Evolutionary conservation across 805 yeast species (phyloP), one percentile per base, ranked within the genome.

Genomic region (Cyberlindnera meyerae): DNA sequence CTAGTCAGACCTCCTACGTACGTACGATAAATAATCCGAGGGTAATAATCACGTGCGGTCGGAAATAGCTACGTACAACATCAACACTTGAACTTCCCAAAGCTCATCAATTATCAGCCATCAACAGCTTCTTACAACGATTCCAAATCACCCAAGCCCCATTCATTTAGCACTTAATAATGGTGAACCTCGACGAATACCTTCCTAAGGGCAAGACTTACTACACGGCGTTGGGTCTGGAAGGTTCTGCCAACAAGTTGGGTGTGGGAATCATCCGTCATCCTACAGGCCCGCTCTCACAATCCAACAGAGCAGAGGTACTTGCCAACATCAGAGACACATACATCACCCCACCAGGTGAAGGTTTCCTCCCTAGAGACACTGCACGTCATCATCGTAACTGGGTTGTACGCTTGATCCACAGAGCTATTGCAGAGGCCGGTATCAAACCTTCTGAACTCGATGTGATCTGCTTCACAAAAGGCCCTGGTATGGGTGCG

Each of bases 401-500:
- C 60, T 90, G 96, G 96, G 94, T 81, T 16, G 89, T 85, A 1
- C 62, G 97, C 39, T 61, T 89, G 16, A 76, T 87, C 26, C 77
- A 77, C 49, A 52, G 53, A 21, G 82, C 97, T 0, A 52, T 93
- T 28, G 57, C 58, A 3, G 89, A 80, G 28, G 81, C 94, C 2
- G 58, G 62, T 0, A 52, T 86, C 6, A 47, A 51, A 2, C 62
- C 64, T 11, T 42, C 48, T 8, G 83, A 83, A 31, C 53, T 82
- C 6, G 89, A 83, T 60, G 80, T 84, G 33, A 83, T 93, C 33
- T 87, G 96, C 58, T 93, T 93, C 58, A 93, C 98, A 1, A 94
- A 84, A 61, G 98, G 98, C 5, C 99, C 98, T 1, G 99, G 99
- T 1, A 93, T 93, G 97, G 99, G 99, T 3, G 97, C 97, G 1